A percentile compares a stretch with the other conserved stretches of the same genome.
Conservation (phyloP, 192 early-diverging fungal genomes). For the Chytriomyces sp. region DNA sequence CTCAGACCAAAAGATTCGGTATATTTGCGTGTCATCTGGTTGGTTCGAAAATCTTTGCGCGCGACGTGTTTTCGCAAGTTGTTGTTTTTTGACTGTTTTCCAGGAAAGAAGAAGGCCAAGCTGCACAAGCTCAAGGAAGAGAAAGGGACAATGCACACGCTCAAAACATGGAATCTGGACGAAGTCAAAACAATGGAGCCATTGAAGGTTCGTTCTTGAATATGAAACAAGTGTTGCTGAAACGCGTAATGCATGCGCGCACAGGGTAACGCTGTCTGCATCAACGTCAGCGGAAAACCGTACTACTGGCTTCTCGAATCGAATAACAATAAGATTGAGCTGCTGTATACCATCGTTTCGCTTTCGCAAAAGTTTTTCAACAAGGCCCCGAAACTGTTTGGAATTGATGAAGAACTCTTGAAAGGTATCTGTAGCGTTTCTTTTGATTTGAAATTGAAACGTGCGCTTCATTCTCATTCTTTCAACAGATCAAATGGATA, state of each 20-base stretch:
- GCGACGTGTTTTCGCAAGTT: background rate
- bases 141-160: conserved; percentile 42
- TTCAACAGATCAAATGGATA: conserved; percentile 24
- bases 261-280: conserved; percentile 40
- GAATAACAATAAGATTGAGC: conserved; percentile 42
- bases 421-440: conserved; percentile 6
- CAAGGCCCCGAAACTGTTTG: conserved; percentile 47
- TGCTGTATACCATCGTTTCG: conserved; percentile 49
- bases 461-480: background rate
- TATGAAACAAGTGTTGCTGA: conserved; percentile 5
- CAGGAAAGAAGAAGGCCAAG: conserved; percentile 29
- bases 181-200: conserved; percentile 56
- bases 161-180: conserved; percentile 52
- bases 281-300: conserved; percentile 46
- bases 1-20: conserved; percentile 28
- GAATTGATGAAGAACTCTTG: conserved; percentile 52
- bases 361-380: conserved; percentile 44
- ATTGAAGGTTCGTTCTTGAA: conserved; percentile 31
- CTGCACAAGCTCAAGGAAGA: conserved; percentile 54
- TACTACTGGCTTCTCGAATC: conserved; percentile 53
- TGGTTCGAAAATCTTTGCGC: background rate
- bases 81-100: conserved; percentile 21
- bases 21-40: conserved; percentile 40
- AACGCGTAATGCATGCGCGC: background rate
- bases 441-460: background rate